A percentile compares a stretch with the other conserved stretches of the same genome.
phyloP scores from a whole-genome alignment of 257 asterid genomes.

The Primulina huaijiensis region DNA sequence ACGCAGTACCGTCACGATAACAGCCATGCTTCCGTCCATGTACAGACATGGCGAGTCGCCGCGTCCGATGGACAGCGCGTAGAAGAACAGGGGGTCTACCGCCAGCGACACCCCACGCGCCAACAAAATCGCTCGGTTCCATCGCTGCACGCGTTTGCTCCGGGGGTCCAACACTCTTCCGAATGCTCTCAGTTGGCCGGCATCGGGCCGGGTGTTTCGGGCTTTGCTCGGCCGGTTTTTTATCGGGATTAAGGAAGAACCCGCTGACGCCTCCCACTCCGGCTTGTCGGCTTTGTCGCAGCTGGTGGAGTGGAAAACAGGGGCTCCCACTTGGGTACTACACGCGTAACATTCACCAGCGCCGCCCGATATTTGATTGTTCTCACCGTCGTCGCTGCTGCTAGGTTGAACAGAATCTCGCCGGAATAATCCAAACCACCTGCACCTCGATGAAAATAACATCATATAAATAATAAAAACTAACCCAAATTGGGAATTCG shows the following conservation, averaged over 20 bases:
- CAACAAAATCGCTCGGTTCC: slow-evolving; percentile 78
- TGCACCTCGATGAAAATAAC: slow-evolving; percentile 21
- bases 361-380: slow-evolving; percentile 25
- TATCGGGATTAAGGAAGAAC: slow-evolving; percentile 74
- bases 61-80: slow-evolving; percentile 74
- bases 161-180: slow-evolving; percentile 77
- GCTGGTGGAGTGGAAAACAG: slow-evolving; percentile 92
- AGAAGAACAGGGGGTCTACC: slow-evolving; percentile 84
- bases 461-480: neutral
- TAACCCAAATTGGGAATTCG: neutral
- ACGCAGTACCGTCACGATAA: slow-evolving; percentile 60
- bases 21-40: slow-evolving; percentile 72
- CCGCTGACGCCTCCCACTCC: slow-evolving; percentile 95
- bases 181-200: slow-evolving; percentile 26
- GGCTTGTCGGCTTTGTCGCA: slow-evolving; percentile 82
- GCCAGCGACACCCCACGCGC: slow-evolving; percentile 78
- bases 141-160: slow-evolving; percentile 72
- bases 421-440: slow-evolving; percentile 68
- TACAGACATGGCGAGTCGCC: slow-evolving; percentile 73
- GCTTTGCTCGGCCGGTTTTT: slow-evolving; percentile 36
- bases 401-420: slow-evolving; percentile 42
- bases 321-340: slow-evolving; percentile 75
- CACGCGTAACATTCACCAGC: slow-evolving; percentile 69
- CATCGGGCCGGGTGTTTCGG: slow-evolving; percentile 23
- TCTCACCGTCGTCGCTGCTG: slow-evolving; percentile 34